Percentiles rank a stretch among this genome's conserved stretches.
Conservation (phyloP, 1,284 basidiomycete genomes). For the Ceratobasidium sp. region DNA sequence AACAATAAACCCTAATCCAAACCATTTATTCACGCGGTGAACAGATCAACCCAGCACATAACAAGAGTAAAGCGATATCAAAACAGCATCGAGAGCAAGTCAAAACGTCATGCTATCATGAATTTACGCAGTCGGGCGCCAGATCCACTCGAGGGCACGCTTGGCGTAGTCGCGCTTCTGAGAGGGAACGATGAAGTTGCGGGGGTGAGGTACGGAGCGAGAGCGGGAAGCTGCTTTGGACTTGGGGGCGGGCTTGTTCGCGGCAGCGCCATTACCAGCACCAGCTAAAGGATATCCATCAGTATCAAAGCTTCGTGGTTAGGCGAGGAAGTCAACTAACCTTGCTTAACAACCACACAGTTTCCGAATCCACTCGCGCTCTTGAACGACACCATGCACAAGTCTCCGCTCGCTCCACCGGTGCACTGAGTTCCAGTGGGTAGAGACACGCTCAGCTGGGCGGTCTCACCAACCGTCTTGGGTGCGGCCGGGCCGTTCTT, state of each 20-base stretch:
- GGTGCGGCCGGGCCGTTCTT: constrained; percentile 59
- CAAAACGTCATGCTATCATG: constrained; percentile 7
- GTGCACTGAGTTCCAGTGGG: constrained; percentile 38
- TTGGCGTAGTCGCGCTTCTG: constrained; percentile 27
- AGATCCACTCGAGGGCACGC: constrained; percentile 39
- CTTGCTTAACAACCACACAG: constrained; percentile 40
- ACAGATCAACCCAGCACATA: constrained; percentile 10
- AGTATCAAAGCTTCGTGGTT: neutral
- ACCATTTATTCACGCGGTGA: constrained; percentile 39
- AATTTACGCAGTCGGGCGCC: constrained; percentile 17
- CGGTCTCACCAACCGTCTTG: constrained; percentile 33
- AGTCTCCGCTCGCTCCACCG: constrained; percentile 10
- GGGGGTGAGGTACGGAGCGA: constrained; percentile 15
- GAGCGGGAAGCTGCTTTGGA: constrained; percentile 28
- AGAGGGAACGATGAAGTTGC: constrained; percentile 22
- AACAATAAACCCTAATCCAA: constrained; percentile 13
- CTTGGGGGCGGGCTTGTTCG: constrained; percentile 20
- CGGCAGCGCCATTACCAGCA: neutral
- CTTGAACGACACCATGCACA: constrained; percentile 43
- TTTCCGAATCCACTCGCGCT: constrained; percentile 45
- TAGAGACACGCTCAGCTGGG: constrained; percentile 21
- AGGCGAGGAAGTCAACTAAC: neutral
- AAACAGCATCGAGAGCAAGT: constrained; percentile 38
- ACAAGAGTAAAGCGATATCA: constrained; percentile 25
- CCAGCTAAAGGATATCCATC: no score